Percentiles rank a stretch among this genome's conserved stretches.
phyloP scores from a whole-genome alignment of 2,329 filamentous ascomycete species.

The Paecilomyces niveus region DNA sequence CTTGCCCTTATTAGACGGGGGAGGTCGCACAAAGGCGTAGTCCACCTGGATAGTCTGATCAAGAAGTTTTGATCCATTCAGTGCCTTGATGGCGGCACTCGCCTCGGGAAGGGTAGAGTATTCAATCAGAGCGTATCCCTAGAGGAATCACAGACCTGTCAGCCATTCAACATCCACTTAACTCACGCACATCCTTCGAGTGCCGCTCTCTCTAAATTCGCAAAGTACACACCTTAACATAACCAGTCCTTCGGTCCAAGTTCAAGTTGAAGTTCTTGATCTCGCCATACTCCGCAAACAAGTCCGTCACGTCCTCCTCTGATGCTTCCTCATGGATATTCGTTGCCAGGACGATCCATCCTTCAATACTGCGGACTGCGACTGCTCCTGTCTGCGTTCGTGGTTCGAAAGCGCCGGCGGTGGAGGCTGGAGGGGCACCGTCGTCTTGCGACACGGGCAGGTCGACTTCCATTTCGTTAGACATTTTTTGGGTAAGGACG shows the following conservation, averaged over 20 bases:
- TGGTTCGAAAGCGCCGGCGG: slow-evolving; percentile 29
- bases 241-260: slow-evolving; percentile 58
- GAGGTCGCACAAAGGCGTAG: slow-evolving; percentile 60
- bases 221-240: slow-evolving; percentile 52
- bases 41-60: slow-evolving; percentile 61
- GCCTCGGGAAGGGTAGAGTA: slow-evolving; percentile 58
- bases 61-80: slow-evolving; percentile 54
- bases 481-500: slow-evolving; percentile 20
- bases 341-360: slow-evolving; percentile 63
- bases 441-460: slow-evolving; percentile 29
- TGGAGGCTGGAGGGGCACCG: slow-evolving; percentile 18
- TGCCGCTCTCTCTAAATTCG: neutral
- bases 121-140: slow-evolving; percentile 63
- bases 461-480: slow-evolving; percentile 41
- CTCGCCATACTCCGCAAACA: slow-evolving; percentile 60
- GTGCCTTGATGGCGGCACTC: slow-evolving; percentile 54
- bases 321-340: slow-evolving; percentile 62
- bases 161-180: neutral
- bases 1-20: slow-evolving; percentile 39
- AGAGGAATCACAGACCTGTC: neutral
- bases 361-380: slow-evolving; percentile 61
- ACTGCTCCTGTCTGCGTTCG: slow-evolving; percentile 40
- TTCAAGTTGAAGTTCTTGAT: slow-evolving; percentile 63
- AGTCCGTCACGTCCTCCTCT: slow-evolving; percentile 60
- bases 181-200: neutral